Base-by-base conservation (phyloP, 495 filamentous ascomycete species). In the Durotheca rogersii region DNA sequence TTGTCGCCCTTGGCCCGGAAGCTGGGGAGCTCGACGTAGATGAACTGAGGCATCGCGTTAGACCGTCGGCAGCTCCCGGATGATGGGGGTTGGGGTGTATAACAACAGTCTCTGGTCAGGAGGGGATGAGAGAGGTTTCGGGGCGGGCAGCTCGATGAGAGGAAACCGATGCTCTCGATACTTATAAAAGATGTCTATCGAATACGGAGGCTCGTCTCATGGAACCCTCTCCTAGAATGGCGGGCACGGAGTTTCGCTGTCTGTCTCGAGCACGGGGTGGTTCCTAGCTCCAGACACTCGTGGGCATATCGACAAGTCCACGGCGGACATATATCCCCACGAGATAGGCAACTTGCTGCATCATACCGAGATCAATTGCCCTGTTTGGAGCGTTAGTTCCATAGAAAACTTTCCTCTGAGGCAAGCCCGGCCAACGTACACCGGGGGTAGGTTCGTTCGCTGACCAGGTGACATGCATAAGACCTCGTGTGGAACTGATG, bases 21-120 rank as follows among this genome's bases (percentile, higher is more conserved):
- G 25, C 54, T 58, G 15, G 62, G 62, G 4, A 65, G 56, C 59
- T 65, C 62, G 41, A 65, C 41, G 50, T 54, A 65, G 41, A 65
- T 55, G 36, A 65, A 65, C 38, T 62, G 59, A 27, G 54, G 54
- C 56, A 60, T 60, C 7, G 35, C 23, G 12, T 7, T 5, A 16
- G 14, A 17, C 18, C 10, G 2, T 11, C 7, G 15, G 11, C n/a
- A n/a, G n/a, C n/a, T n/a, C n/a, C n/a, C n/a, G n/a, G n/a, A n/a
- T n/a, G n/a, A n/a, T n/a, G n/a, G n/a, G n/a, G n/a, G n/a, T n/a
- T n/a, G n/a, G n/a, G n/a, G n/a, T n/a, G n/a, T 12, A 35, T n/a
- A n/a, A 16, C 12, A 4, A 27, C 23, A 27, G 23, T 27, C 23
- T 27, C 23, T n/a, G n/a, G 23, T 27, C 4, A 27, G 23, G 23